Percentiles rank a stretch among this genome's conserved stretches.
Evolutionary conservation across 805 yeast genomes (phyloP).

Genomic region (Candida morakotiae): DNA sequence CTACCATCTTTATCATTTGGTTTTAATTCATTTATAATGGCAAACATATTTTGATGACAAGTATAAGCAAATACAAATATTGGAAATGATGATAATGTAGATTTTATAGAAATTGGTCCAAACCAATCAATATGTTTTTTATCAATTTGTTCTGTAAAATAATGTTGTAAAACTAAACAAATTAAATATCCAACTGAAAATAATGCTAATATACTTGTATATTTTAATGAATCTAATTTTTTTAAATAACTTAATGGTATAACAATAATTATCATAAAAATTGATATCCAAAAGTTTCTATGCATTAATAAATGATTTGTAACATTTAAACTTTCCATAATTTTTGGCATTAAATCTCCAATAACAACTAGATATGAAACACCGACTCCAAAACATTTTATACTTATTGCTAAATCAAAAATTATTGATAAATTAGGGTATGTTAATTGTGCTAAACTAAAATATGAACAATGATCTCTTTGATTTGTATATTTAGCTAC

Average conservation of each 20-base stretch:
- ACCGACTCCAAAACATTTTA: conserved; percentile 79
- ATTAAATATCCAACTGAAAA: conserved; percentile 62
- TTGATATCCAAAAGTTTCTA: conserved; percentile 52
- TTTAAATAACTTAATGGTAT: conserved; percentile 62
- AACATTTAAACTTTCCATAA: conserved; percentile 36
- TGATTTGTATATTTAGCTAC: conserved; percentile 46
- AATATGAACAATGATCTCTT: conserved; percentile 38
- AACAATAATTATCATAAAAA: conserved; percentile 47
- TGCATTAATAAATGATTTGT: conserved; percentile 18
- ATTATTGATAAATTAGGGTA: conserved; percentile 66
- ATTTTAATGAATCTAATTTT: conserved; percentile 63
- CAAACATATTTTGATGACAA: conserved; percentile 77
- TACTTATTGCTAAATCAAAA: conserved; percentile 71
- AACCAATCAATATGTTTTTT: conserved; percentile 19
- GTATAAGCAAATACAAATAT: conserved; percentile 78
- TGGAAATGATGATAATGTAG: conserved; percentile 58
- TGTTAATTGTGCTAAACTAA: conserved; percentile 50
- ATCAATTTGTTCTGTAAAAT: conserved; percentile 22
- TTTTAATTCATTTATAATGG: conserved; percentile 65
- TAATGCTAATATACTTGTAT: conserved; percentile 68
- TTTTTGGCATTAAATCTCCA: conserved; percentile 72
- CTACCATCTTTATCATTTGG: conserved; percentile 32
- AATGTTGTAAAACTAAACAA: conserved; percentile 50
- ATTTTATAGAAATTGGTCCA: conserved; percentile 39
- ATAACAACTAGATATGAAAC: conserved; percentile 67